Conservation (phyloP, 164 flowering plant species). For the Nymphaea colorata region DNA sequence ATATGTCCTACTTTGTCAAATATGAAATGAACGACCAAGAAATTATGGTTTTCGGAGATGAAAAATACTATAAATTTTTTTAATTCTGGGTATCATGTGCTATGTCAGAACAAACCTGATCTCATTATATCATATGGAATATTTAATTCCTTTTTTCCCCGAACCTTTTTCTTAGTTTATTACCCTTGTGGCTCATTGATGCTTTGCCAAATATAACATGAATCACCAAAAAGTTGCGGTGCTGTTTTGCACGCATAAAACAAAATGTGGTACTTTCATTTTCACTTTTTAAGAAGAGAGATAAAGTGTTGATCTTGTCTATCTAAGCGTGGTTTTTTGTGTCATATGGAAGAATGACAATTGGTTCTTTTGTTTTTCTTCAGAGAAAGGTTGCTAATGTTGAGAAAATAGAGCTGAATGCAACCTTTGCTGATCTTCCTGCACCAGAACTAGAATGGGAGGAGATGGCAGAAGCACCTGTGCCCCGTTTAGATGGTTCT, state of each 20-base stretch:
- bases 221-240: background rate
- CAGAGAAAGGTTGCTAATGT: constrained; percentile 4
- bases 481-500: constrained; percentile 82
- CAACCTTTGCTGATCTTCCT: constrained; percentile 69
- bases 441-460: constrained; percentile 77
- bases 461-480: constrained; percentile 68
- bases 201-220: background rate
- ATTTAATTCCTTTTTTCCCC: background rate
- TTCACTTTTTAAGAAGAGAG: background rate
- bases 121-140: background rate
- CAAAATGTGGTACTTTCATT: background rate
- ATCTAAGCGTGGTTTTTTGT: background rate
- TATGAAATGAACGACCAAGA: background rate
- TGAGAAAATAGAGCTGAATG: constrained; percentile 9
- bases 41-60: background rate
- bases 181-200: too few relatives aligned
- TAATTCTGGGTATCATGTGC: background rate
- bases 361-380: constrained; percentile 22
- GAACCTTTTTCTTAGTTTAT: background rate
- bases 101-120: background rate
- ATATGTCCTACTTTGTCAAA: background rate
- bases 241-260: background rate
- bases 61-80: background rate
- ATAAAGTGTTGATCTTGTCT: background rate
- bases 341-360: background rate